Conservation (phyloP, 345 rosid species). For the Moringa oleifera region DNA sequence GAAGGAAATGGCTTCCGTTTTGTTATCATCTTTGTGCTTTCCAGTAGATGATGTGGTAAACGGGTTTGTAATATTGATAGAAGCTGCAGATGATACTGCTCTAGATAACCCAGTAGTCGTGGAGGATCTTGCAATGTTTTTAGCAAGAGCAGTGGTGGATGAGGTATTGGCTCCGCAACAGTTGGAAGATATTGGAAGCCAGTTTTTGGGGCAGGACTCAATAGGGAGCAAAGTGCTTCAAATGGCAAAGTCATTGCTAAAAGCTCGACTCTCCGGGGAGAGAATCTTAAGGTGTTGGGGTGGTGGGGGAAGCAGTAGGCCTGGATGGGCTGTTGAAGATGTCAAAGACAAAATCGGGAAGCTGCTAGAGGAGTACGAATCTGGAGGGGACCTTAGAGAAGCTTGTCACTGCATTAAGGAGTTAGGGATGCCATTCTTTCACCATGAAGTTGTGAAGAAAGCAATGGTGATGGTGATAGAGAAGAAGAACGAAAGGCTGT, state of each 20-base stretch:
- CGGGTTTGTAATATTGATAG: conserved; percentile 66
- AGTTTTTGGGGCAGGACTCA: conserved; percentile 42
- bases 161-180: conserved; percentile 78
- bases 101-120: conserved; percentile 72
- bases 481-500: conserved; percentile 51
- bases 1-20: conserved; percentile 86
- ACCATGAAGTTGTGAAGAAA: conserved; percentile 83
- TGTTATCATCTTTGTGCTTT: conserved; percentile 63
- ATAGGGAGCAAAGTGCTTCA: conserved; percentile 57
- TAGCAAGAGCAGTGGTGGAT: conserved; percentile 78
- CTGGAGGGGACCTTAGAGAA: conserved; percentile 65
- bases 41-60: conserved; percentile 60
- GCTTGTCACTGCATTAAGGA: conserved; percentile 82
- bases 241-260: conserved; percentile 67
- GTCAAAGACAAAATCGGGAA: conserved; percentile 63
- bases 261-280: conserved; percentile 75
- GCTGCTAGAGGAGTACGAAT: conserved; percentile 77
- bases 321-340: conserved; percentile 67
- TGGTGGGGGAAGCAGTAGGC: conserved; percentile 54
- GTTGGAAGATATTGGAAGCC: conserved; percentile 55
- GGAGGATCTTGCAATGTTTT: conserved; percentile 85
- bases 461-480: conserved; percentile 53
- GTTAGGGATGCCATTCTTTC: conserved; percentile 81
- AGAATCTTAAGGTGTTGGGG: conserved; percentile 89
- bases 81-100: conserved; percentile 80